Evolutionary conservation across 345 rosid species (phyloP).

Genomic region (Dovyalis caffra): DNA sequence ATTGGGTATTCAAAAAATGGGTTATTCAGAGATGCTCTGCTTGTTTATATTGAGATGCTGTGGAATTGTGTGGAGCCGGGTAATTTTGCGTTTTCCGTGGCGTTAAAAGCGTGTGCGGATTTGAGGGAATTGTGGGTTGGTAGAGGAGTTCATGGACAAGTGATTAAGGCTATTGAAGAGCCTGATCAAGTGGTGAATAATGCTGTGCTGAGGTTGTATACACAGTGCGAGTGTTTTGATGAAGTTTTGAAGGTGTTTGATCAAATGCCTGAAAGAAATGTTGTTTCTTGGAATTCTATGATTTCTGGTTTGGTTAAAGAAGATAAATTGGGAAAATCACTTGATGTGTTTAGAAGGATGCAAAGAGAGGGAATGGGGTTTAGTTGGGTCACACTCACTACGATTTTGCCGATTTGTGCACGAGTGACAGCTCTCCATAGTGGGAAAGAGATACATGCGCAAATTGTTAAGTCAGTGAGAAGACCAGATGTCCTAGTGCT

Average conservation of each 20-base stretch:
- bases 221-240: conserved; percentile 25
- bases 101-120: conserved; percentile 41
- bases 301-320: conserved; percentile 10
- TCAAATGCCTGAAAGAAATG: no score
- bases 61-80: conserved; percentile 32
- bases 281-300: no score
- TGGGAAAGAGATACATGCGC: conserved; percentile 44
- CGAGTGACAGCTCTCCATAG: conserved; percentile 29
- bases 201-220: conserved; percentile 27
- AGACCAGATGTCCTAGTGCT: conserved; percentile 36
- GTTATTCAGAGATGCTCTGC: conserved; percentile 33
- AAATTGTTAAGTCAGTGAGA: conserved; percentile 33
- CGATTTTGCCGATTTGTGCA: conserved; percentile 37
- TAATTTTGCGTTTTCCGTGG: conserved; percentile 41
- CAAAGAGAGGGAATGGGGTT: conserved; percentile 37
- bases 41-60: conserved; percentile 36
- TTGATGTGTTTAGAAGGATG: conserved; percentile 38
- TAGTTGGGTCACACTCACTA: conserved; percentile 47
- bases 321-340: conserved; percentile 24
- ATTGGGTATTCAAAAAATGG: conserved; percentile 45
- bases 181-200: conserved; percentile 52
- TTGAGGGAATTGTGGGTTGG: conserved; percentile 29
- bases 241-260: conserved; percentile 38
- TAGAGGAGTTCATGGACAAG: conserved; percentile 43
- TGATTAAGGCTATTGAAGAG: conserved; percentile 34